phyloP scores from a whole-genome alignment of 2,329 filamentous ascomycete genomes.

The Aspergillus persii region DNA sequence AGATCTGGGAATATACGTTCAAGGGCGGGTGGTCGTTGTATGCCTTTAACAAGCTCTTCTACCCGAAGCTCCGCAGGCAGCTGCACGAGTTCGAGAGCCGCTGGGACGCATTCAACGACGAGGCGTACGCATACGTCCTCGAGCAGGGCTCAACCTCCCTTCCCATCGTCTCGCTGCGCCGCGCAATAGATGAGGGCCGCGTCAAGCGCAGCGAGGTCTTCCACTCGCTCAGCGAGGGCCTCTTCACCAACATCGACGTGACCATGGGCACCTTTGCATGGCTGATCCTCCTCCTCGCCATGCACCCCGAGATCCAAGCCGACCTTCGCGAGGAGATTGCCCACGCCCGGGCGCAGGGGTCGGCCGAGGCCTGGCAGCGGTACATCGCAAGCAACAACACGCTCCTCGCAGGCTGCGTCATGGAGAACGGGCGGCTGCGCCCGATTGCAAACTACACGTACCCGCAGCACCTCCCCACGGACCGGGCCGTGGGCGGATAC shows the following conservation, averaged over 20 bases:
- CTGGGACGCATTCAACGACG: constrained; percentile 38
- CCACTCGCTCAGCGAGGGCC: constrained; percentile 48
- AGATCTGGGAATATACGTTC: constrained; percentile 34
- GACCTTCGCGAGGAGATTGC: no score
- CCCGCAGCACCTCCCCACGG: no score
- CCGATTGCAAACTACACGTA: no score
- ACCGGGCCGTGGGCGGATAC: no score
- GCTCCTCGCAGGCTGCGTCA: no score
- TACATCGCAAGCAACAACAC: no score
- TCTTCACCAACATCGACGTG: constrained; percentile 51
- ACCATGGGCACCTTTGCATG: constrained; percentile 45
- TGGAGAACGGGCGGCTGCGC: no score
- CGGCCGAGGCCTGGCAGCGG: no score
- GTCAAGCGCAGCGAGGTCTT: constrained; percentile 31
- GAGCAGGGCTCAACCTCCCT: not conserved
- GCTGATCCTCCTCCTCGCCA: constrained; percentile 43
- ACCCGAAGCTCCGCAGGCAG: constrained; percentile 17
- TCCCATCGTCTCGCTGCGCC: constrained; percentile 11
- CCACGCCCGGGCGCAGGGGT: no score
- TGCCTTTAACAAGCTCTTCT: constrained; percentile 15
- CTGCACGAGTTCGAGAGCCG: constrained; percentile 29
- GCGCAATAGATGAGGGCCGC: constrained; percentile 13
- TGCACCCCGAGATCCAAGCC: constrained; percentile 26
- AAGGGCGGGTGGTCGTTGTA: constrained; percentile 34
- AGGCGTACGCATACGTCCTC: constrained; percentile 1